Evolutionary conservation across 2,329 filamentous ascomycete species (phyloP), one percentile per base, ranked within the genome.

Genomic region (Paraconiothyrium sp.): DNA sequence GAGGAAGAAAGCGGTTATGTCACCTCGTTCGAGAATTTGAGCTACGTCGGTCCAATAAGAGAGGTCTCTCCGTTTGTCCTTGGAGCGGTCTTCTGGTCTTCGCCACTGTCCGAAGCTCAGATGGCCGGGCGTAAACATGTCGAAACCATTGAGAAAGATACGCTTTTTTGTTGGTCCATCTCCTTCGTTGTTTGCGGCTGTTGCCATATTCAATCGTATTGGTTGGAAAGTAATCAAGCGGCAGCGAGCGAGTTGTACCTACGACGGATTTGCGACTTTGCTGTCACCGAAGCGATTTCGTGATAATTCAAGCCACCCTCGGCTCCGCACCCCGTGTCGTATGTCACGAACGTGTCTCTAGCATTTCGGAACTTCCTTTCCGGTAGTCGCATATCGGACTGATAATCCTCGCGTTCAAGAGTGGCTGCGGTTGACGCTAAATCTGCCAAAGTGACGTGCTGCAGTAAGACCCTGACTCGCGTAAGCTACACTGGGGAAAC

Each of bases 81-180:
- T 64, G 20, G 55, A 55, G 6, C 62, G 55, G 37, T 64, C 62
- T 13, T 48, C 51, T 35, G 30, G 22, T 49, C 62, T 54, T 14
- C 62, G 47, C 62, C 62, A 64, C 43, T 64, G 62, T 14, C 62
- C 59, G 43, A 64, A 64, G 52, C 62, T 64, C 5, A 59, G 54
- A 35, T 59, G 58, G 46, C n/a, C 54, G 13, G 46, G 57, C 4
- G 49, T 62, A 35, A 51, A 72, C 56, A 78, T 75, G 24, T 77
- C 76, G 48, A 79, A 79, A 30, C 73, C 75, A 67, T 79, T 78
- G 49, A 79, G 66, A 16, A 77, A 71, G 37, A 78, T 67, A 46
- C 71, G 62, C 63, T 75, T 78, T 63, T 76, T 76, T 6, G 64
- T 58, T 3, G 20, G 32, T 27, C 51, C 57, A 16, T 54, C 7